Evolutionary conservation across 2,329 filamentous ascomycete species (phyloP).

Genomic region (Penicillium sp.): DNA sequence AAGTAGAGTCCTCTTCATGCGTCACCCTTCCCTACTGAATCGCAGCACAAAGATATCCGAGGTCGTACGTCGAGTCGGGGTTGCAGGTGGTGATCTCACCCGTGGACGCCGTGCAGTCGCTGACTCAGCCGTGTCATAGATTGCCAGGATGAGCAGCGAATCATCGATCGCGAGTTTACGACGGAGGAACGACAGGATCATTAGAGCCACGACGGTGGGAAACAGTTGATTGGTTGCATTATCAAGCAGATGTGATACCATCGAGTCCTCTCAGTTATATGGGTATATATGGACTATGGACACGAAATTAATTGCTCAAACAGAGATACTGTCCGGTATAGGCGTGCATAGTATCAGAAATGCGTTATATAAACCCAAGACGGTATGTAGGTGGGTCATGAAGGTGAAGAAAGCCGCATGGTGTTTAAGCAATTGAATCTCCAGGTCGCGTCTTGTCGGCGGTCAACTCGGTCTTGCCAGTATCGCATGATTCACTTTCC

Average conservation of each 20-base stretch:
- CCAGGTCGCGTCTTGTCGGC: background rate
- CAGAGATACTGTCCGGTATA: too few species aligned
- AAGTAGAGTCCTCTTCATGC: background rate
- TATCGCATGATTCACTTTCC: background rate
- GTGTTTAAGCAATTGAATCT: background rate
- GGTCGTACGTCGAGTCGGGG: too few species aligned
- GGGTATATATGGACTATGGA: too few species aligned
- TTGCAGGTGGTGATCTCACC: too few species aligned
- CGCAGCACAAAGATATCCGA: background rate
- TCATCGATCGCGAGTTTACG: slow-evolving; percentile 2
- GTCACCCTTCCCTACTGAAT: background rate
- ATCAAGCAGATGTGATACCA: too few species aligned
- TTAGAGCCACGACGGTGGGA: too few species aligned
- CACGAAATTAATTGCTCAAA: too few species aligned
- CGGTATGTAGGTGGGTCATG: background rate
- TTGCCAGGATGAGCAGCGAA: background rate
- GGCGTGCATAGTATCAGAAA: too few species aligned
- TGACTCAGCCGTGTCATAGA: slow-evolving; percentile 1
- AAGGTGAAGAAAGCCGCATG: background rate
- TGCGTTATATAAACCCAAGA: too few species aligned
- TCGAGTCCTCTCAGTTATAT: too few species aligned
- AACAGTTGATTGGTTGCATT: too few species aligned
- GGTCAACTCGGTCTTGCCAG: slow-evolving; percentile 1
- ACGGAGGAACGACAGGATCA: too few species aligned
- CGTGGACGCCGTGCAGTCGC: background rate